Base-by-base conservation (phyloP, 257 asterid genomes). In the Verbascum thapsus region DNA sequence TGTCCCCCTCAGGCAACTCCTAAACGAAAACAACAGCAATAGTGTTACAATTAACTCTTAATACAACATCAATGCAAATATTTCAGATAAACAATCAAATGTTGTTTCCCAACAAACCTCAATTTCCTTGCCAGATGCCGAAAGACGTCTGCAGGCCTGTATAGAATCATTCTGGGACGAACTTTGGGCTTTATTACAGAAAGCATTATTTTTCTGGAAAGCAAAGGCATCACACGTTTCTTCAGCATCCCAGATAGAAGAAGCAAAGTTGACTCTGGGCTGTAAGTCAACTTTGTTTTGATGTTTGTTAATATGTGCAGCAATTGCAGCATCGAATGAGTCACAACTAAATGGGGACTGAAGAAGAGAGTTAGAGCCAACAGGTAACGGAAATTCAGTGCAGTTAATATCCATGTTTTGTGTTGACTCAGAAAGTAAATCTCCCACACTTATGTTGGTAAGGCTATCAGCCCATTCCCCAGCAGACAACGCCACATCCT, bases 271-370 rank as follows among this genome's bases (percentile, higher is more conserved):
- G n/a, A n/a, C n/a, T n/a, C 70, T 75, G 54, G 71, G 80, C 74
- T 79, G 91, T 43, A 43, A 63, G 57, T 63, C 78, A 8, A 66
- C 74, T 84, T 71, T 78, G 80, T 67, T 79, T 57, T 85, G 90
- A 70, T 86, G 95, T 72, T 90, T 94, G 71, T 73, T 70, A 65
- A 90, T 81, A 69, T 94, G 99, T 66, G 96, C 95, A 55, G 96
- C 96, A 75, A 94, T 90, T 68, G 99, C 99, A 49, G 95, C 98
- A 65, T 94, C 99, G 70, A 94, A 94, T 44, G 99, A 94, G 78
- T 94, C 99, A 11, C 95, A 90, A 75, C 81, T 81, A 63, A 87
- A 81, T 6, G 98, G 83, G 43, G 48, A 73, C 74, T 80, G 95
- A 61, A 79, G 90, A 74, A 72, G 59, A 64, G 64, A 70, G 48